Conservation (phyloP, 1,284 basidiomycete genomes). For the Heliocybe sulcata region DNA sequence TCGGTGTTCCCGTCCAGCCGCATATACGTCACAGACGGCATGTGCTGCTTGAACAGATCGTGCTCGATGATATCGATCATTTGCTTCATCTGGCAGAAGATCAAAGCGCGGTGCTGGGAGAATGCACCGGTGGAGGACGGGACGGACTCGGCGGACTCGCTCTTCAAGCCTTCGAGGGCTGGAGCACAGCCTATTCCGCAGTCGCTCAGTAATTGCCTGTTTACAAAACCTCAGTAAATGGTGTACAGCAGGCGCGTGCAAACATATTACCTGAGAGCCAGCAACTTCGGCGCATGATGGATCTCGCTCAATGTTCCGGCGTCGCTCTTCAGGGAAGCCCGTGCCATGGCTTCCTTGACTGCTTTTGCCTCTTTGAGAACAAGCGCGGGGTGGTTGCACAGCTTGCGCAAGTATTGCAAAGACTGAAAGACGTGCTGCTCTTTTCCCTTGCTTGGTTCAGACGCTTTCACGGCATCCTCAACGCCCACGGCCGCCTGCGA, state of each 20-base stretch:
- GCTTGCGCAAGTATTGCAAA: slow-evolving; percentile 93
- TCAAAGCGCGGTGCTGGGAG: slow-evolving; percentile 94
- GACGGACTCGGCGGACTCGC: slow-evolving; percentile 53
- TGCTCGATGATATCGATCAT: slow-evolving; percentile 98
- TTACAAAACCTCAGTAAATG: neutral
- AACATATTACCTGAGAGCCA: slow-evolving; percentile 68
- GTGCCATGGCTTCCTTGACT: slow-evolving; percentile 56
- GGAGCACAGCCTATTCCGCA: slow-evolving; percentile 82
- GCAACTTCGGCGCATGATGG: slow-evolving; percentile 89
- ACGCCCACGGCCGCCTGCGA: slow-evolving; percentile 68
- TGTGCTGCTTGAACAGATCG: slow-evolving; percentile 85
- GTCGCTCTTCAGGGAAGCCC: slow-evolving; percentile 34
- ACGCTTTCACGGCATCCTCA: slow-evolving; percentile 53
- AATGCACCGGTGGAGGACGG: slow-evolving; percentile 54
- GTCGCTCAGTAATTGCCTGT: slow-evolving; percentile 86
- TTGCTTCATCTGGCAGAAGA: slow-evolving; percentile 99
- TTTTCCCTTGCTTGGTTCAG: slow-evolving; percentile 31
- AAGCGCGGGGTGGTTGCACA: slow-evolving; percentile 95
- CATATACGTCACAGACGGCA: slow-evolving; percentile 98
- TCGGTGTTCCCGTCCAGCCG: slow-evolving; percentile 91
- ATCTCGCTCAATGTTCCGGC: slow-evolving; percentile 65
- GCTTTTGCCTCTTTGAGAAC: slow-evolving; percentile 70
- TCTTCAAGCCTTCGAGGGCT: slow-evolving; percentile 47
- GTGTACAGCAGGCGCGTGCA: slow-evolving; percentile 1
- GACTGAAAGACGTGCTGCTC: slow-evolving; percentile 91